Percentiles rank a stretch among this genome's conserved stretches.
These are phyloP conservation scores for Fonsecaea nubica DNA, from an alignment of 2,329 filamentous ascomycete species.

Conservation along the genomic window DNA sequence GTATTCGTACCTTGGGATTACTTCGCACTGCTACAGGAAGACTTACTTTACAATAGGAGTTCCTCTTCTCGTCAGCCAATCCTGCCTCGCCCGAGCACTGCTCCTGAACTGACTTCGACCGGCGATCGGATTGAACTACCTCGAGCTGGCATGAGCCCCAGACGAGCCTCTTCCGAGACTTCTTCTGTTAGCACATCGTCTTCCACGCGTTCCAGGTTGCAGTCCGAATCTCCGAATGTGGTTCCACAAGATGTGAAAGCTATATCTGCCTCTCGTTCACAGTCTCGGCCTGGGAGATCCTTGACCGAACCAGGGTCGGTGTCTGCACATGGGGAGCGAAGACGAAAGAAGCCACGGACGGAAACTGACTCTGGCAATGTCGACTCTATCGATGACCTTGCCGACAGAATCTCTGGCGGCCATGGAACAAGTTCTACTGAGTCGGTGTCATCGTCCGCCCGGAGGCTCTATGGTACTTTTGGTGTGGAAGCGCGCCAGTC, in stretches of 20 bases:
- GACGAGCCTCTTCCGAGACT: constrained; percentile 22
- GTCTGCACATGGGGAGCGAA: not conserved
- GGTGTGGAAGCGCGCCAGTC: not conserved
- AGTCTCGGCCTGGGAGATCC: not conserved
- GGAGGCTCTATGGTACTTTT: not conserved
- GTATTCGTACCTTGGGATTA: not conserved
- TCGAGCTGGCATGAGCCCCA: not conserved
- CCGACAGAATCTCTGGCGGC: not conserved
- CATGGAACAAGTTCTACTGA: constrained; percentile 9
- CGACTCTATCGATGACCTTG: not conserved
- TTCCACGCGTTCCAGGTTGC: constrained; percentile 3
- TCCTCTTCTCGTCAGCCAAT: not conserved
- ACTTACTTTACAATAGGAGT: constrained; percentile 12
- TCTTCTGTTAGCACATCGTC: constrained; percentile 21
- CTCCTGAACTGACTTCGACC: constrained; percentile 17
- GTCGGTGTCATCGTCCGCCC: constrained; percentile 26
- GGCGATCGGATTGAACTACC: not conserved
- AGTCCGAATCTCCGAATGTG: not conserved
- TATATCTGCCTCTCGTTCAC: not conserved
- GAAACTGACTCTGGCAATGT: not conserved
- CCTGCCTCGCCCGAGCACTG: constrained; percentile 29
- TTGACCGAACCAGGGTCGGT: not conserved
- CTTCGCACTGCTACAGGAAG: not conserved
- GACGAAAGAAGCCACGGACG: constrained; percentile 3
- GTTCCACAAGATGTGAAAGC: not conserved